Evolutionary conservation across 23 red algal genomes (phyloP), one percentile per base, ranked within the genome.

Genomic region (Chondrus crispus): DNA sequence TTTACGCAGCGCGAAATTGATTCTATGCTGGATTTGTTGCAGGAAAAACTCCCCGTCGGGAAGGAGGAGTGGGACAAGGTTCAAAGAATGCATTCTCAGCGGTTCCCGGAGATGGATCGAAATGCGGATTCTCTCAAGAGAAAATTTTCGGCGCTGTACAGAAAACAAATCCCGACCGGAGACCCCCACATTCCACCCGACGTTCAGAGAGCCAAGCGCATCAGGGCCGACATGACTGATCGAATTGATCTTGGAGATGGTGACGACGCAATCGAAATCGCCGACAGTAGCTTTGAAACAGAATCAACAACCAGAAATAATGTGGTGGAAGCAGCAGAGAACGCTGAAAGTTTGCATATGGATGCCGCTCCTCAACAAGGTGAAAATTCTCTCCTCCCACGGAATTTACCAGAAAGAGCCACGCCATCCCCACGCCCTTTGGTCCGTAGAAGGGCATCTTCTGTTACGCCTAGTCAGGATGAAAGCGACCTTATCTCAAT

Each of bases 101-200:
- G 71, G 26, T 77, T 32, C 43, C 71, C 71, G n/a, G 71, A 77
- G 32, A 7, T 2, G 37, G 71, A 77, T 38, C 37, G 71, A 35
- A 77, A 26, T 77, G 38, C 10, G 71, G 44, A 77, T 38, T 46
- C 38, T 48, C 44, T 77, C n/a, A 77, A 38, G 43, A 77, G 71
- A 77, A 77, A 77, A 77, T 77, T 77, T 37, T 77, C 71, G 32
- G 38, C 71, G 1, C 43, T 77, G 38, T 20, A 77, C 44, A 26
- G 38, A 26, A 48, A 1, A 46, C 1, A 77, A 37, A 48, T 77
- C 10, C 26, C 71, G 7, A 77, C 71, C 43, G 71, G 71, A 46
- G 66, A 72, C 26, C 71, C 71, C 8, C 37, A 26, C 43, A 2
- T 77, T 22, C 12, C 71, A 35, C 71, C 22, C 38, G 71, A 47